These are phyloP conservation scores for Zostera marina DNA, from an alignment of 116 monocot genomes.

Conservation along the genomic window DNA sequence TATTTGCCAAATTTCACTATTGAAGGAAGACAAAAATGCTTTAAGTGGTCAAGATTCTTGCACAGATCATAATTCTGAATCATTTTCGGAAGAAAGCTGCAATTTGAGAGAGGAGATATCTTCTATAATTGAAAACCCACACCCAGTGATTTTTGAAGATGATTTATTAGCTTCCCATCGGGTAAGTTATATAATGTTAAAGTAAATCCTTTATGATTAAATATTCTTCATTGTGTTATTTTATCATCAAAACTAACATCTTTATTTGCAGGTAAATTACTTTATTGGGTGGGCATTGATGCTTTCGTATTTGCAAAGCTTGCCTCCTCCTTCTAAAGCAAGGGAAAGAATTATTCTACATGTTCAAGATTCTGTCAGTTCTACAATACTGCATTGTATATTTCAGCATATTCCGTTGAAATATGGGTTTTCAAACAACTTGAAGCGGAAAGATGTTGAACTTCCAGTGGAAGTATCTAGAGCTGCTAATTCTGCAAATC, in stretches of 20 bases:
- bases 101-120: conserved; percentile 70
- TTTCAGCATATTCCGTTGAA: conserved; percentile 92
- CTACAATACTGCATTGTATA: conserved; percentile 53
- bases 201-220: too few species aligned
- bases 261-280: conserved; percentile 48
- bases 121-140: conserved; percentile 42
- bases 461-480: conserved; percentile 45
- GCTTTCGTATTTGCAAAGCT: conserved; percentile 49
- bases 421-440: conserved; percentile 8
- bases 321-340: conserved; percentile 51
- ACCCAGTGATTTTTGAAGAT: conserved; percentile 33
- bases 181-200: conserved; percentile 24
- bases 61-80: conserved; percentile 22
- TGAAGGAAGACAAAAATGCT: conserved; percentile 25
- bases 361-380: conserved; percentile 66
- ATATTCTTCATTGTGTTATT: background rate
- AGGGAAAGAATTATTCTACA: conserved; percentile 50
- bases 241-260: background rate
- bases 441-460: conserved; percentile 59
- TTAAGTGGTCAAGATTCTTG: conserved; percentile 7
- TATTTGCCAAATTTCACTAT: conserved; percentile 30
- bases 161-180: conserved; percentile 41
- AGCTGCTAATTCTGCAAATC: conserved; percentile 64
- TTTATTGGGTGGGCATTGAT: conserved; percentile 81
- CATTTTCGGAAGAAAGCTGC: conserved; percentile 25